Evolutionary conservation across 129 eudicot species (phyloP).

Genomic region (Ambrosia artemisiifolia): DNA sequence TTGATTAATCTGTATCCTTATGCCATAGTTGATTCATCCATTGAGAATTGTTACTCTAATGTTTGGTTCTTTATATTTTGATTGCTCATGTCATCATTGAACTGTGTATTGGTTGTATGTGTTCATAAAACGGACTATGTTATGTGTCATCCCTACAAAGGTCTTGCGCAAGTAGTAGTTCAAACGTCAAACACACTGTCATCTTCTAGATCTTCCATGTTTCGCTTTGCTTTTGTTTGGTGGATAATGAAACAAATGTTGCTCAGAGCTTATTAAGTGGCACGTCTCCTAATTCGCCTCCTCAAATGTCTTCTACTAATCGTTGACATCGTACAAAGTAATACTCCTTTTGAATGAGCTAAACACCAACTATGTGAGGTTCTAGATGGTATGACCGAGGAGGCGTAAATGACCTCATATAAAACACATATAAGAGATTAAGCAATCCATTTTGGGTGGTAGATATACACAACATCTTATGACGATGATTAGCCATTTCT

Average conservation of each 20-base stretch:
- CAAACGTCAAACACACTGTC: background rate
- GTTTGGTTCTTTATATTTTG: background rate
- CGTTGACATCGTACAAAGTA: background rate
- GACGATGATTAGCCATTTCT: background rate
- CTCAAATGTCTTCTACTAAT: background rate
- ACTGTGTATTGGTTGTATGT: background rate
- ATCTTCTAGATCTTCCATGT: background rate
- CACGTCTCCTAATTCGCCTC: background rate
- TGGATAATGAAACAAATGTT: background rate
- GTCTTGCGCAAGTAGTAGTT: background rate
- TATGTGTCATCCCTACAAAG: background rate
- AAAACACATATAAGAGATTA: too few species aligned
- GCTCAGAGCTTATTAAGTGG: background rate
- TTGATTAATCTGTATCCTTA: background rate
- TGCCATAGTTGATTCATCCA: background rate
- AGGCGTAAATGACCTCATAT: background rate
- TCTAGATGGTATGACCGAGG: background rate
- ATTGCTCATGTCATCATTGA: background rate
- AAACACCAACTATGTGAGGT: background rate
- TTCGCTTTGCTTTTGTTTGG: background rate
- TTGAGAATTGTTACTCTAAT: background rate
- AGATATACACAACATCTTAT: background rate
- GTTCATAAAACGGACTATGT: background rate
- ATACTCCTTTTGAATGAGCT: background rate
- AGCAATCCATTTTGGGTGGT: too few species aligned